Evolutionary conservation across 768 basidiomycete species (phyloP), one percentile per base, ranked within the genome.

Genomic region (Termitomyces eurrhizus): DNA sequence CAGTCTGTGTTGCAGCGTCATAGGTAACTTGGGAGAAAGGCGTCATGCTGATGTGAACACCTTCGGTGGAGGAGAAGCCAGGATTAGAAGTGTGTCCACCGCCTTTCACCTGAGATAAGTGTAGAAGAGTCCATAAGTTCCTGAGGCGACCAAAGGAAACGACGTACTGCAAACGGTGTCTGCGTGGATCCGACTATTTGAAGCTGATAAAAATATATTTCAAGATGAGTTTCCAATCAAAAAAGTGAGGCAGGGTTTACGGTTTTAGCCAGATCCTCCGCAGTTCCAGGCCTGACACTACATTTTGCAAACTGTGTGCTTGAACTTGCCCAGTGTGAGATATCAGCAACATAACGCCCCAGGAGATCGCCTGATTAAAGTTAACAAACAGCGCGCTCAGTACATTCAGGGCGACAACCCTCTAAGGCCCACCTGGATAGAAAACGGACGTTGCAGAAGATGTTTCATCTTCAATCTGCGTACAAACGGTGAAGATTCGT

Each of bases 61-160:
- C 86, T 1, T 67, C 62, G 0, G 86, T 87, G 0, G 87, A 87
- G 0, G 84, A 84, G 61, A 86, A 86, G 2, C 80, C 80, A 0
- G 76, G 79, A 65, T 85, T 86, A 2, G 76, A 65, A 0, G 80
- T 61, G 67, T 88, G 86, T 0, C 86, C 86, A 16, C 83, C 86
- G n/a, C 85, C 80, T 68, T 85, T 88, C 56, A 87, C 78, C 85
- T 85, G 49, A 33, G 18, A 33, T 21, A 37, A 6, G 11, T 21
- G 41, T 33, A 33, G 13, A 51, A 21, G 36, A 52, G 26, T 5
- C 52, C 14, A 51, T n/a, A n/a, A 14, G 7, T 2, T 26, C n/a
- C 21, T 24, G 39, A 42, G 13, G 2, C 14, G 18, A 9, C n/a
- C 14, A 18, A 26, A 41, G 12, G 9, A 33, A 44, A 41, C 13